Base-by-base conservation (phyloP, 2,329 filamentous ascomycete genomes). In the Fusarium xylarioides region DNA sequence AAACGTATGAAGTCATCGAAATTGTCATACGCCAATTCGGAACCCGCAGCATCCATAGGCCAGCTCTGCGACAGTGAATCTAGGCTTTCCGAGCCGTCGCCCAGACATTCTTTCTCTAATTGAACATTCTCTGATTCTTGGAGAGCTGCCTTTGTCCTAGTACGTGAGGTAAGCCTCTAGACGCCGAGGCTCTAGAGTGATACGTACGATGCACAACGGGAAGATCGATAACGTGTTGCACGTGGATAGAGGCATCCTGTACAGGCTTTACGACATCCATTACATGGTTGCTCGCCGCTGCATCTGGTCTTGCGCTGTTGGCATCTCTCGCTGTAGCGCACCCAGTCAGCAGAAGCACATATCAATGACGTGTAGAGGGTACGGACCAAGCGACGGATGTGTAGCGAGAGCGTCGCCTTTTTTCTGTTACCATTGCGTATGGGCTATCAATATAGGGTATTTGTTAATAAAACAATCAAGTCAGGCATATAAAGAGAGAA, bases 121-220 rank as follows among this genome's bases (percentile, higher is more conserved):
- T 54, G 35, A 18, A 23, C 26, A 54, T 16, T 16, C 26, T 28
- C 26, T 14, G 35, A 4, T 7, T 19, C 52, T 30, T 30, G 52
- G 12, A 11, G 26, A 14, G 11, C 19, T 2, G 3, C 35, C 26
- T 7, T 30, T 11, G 26, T 19, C 26, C 52, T 40, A 18, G 32
- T 18, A 16, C 16, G 7, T 10, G 19, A 40, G 4, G 19, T 54
- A n/a, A 54, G 35, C 26, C 11, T 14, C 19, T 15, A 14, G 21
- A 10, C 11, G 15, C 4, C 7, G 2, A 54, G 26, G 2, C 10
- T 12, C 2, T 2, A 7, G 3, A 14, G 26, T 4, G 7, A 28
- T 4, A 40, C 52, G 2, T 30, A 54, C 52, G 35, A 32, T 12
- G 2, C 14, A 40, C 52, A 54, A 28, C 52, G 35, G 5, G 52